Percentiles rank a stretch among this genome's conserved stretches.
phyloP scores from a whole-genome alignment of 108 stramenopile genomes.

The Phaeodactylum tricornutum region DNA sequence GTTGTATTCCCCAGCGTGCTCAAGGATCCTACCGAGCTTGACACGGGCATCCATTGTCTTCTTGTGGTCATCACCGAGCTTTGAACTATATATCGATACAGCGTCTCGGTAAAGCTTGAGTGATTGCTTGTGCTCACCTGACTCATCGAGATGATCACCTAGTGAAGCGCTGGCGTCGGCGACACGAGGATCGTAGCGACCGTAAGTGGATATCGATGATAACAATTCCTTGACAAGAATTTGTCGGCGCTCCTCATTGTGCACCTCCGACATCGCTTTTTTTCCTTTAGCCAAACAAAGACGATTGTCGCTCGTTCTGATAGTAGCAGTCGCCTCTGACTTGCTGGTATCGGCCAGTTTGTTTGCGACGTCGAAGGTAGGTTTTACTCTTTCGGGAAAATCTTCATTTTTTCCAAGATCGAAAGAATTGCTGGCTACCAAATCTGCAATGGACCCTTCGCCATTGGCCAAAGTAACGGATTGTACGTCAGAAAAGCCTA shows the following conservation, averaged over 20 bases:
- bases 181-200: conserved; percentile 31
- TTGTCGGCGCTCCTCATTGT: conserved; percentile 15
- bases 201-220: conserved; percentile 22
- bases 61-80: conserved; percentile 44
- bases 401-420: too few species aligned
- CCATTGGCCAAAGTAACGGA: too few species aligned
- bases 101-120: conserved; percentile 39
- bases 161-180: conserved; percentile 38
- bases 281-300: neutral
- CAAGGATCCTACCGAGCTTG: conserved; percentile 28
- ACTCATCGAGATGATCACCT: conserved; percentile 34
- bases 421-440: too few species aligned
- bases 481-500: too few species aligned
- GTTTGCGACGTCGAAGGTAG: too few species aligned
- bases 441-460: too few species aligned
- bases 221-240: conserved; percentile 34
- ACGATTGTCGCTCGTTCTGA: neutral
- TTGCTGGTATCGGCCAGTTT: too few species aligned
- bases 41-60: conserved; percentile 25
- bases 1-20: conserved; percentile 35
- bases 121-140: conserved; percentile 20
- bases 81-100: conserved; percentile 37
- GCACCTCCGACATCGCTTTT: neutral
- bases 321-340: too few species aligned
- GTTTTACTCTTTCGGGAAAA: too few species aligned